phyloP scores from a whole-genome alignment of 345 rosid genomes.

The Aquilaria sinensis region DNA sequence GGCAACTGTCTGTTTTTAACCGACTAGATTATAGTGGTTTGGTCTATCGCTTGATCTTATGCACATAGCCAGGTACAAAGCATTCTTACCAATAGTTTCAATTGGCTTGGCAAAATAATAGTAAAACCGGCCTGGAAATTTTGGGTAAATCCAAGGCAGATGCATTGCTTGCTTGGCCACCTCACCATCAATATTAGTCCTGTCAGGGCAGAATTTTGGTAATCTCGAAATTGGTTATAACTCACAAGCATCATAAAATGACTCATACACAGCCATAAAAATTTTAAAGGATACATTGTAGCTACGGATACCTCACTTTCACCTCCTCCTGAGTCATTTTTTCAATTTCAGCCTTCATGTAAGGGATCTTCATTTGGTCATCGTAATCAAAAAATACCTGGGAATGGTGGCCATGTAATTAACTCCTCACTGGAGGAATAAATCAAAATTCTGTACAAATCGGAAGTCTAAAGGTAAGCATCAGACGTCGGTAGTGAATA shows the following conservation, averaged over 20 bases:
- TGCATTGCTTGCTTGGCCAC: slow-evolving; percentile 46
- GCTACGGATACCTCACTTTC: slow-evolving; percentile 35
- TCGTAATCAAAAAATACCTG: slow-evolving; percentile 52
- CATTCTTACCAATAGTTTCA: slow-evolving; percentile 43
- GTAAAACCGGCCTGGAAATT: slow-evolving; percentile 65
- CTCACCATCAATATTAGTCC: slow-evolving; percentile 39
- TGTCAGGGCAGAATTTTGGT: slow-evolving; percentile 14
- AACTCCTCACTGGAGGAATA: background rate
- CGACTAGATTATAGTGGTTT: background rate
- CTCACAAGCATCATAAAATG: background rate
- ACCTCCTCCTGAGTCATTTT: slow-evolving; percentile 25
- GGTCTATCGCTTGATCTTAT: background rate
- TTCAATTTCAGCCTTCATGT: slow-evolving; percentile 28
- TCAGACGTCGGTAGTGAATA: too few relatives aligned
- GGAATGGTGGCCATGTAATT: background rate
- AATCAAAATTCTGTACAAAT: too few relatives aligned
- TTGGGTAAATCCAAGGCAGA: slow-evolving; percentile 52
- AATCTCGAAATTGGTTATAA: background rate
- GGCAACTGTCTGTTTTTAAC: too few relatives aligned
- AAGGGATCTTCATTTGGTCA: slow-evolving; percentile 62
- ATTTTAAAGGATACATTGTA: background rate
- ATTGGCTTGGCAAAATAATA: slow-evolving; percentile 69
- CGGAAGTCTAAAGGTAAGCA: too few relatives aligned
- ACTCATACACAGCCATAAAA: too few relatives aligned
- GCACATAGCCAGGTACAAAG: too few relatives aligned